Evolutionary conservation across 1,139 yeast species (phyloP), one percentile per base, ranked within the genome.

Genomic region (Taphrina deformans): DNA sequence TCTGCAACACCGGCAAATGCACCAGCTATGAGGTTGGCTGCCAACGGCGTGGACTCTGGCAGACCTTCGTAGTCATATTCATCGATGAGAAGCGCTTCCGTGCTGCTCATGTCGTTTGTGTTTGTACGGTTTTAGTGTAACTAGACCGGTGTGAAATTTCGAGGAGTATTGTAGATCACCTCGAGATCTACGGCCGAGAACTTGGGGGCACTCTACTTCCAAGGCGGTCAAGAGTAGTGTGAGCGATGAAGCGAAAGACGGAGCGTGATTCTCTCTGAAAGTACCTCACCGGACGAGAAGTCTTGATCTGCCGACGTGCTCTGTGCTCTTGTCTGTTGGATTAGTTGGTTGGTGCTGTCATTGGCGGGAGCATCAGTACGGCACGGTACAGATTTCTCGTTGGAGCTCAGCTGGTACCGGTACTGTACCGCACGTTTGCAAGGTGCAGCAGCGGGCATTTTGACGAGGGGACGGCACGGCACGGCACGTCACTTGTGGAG

Each of bases 1-100:
- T 93, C 99, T 96, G 92, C 91, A 68, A 93, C 89, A 31, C 99
- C 99, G 18, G 99, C 99, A 78, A 90, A 89, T 0, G 98, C 98
- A 16, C 99, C 99, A 1, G 99, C 99, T 16, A 81, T 75, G 69
- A 93, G 80, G 74, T 92, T 96, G 9, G 96, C 91, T 4, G 85
- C 76, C 66, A 93, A 78, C 0, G 97, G 87, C 14, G 97, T 92
- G 72, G 86, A 86, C 51, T 87, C 89, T 0, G 99, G 99, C 55
- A 93, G 82, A 1, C 97, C 87, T 76, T 93, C 99, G 75, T 93
- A 93, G 74, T 92, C 97, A 59, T 46, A 68, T 33, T 68, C 71
- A 31, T 69, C 71, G n/a, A 55, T 29, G 27, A 59, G 60, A 21
- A 61, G 35, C 38, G 65, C 60, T 24, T 59, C 63, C 12, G 63